phyloP scores from a whole-genome alignment of 2,329 filamentous ascomycete species.

The Podosphaera xanthii region DNA sequence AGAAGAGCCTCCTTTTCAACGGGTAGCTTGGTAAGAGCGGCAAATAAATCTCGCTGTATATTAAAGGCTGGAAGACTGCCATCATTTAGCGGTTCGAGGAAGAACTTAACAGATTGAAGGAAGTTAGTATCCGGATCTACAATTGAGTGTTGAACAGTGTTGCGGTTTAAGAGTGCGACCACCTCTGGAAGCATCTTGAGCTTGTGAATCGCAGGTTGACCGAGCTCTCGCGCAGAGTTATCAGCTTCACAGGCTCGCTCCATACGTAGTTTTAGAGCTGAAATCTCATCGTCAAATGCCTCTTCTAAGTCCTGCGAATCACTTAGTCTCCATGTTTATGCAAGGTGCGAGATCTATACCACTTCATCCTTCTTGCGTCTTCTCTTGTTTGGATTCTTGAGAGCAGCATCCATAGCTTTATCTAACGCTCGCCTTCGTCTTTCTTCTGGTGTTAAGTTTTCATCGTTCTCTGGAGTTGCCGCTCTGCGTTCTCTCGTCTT shows the following conservation, averaged over 20 bases:
- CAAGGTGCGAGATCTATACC: constrained; percentile 26
- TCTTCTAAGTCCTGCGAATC: constrained; percentile 56
- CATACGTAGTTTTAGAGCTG: constrained; percentile 72
- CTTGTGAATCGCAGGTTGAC: constrained; percentile 73
- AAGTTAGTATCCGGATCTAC: constrained; percentile 92
- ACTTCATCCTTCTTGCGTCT: constrained; percentile 66
- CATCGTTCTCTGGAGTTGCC: constrained; percentile 47
- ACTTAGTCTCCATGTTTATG: constrained; percentile 6
- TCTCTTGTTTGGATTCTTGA: constrained; percentile 53
- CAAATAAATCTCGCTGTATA: constrained; percentile 87
- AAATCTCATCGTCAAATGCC: constrained; percentile 75
- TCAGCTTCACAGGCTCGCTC: constrained; percentile 73
- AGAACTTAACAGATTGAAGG: constrained; percentile 84
- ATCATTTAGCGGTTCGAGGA: constrained; percentile 85
- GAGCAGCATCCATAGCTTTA: constrained; percentile 64
- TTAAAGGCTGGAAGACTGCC: constrained; percentile 89
- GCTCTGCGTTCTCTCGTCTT: constrained; percentile 21
- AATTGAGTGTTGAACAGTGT: constrained; percentile 61
- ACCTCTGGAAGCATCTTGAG: constrained; percentile 85
- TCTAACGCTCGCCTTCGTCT: constrained; percentile 65
- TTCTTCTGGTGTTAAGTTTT: constrained; percentile 64
- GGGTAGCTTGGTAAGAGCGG: constrained; percentile 53
- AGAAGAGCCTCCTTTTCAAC: constrained; percentile 80
- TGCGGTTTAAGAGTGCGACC: constrained; percentile 67
- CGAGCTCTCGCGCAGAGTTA: constrained; percentile 55